These are phyloP conservation scores for Penicillium ochrochloron DNA, from an alignment of 495 filamentous ascomycete genomes.

Conservation along the genomic window DNA sequence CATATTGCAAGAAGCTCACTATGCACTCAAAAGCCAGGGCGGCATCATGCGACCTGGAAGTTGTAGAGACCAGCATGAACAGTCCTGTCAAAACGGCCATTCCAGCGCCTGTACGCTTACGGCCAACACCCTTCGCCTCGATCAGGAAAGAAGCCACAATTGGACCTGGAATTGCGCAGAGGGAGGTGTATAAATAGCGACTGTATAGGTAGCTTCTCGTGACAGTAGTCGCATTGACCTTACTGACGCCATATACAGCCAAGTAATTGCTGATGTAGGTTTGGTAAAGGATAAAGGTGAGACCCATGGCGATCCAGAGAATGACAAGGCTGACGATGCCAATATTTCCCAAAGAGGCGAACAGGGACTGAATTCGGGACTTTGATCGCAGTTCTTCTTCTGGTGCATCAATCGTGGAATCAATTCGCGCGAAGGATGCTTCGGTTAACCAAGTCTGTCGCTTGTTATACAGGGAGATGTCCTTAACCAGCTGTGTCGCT, in stretches of 20 bases:
- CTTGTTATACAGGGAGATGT: slow-evolving; percentile 30
- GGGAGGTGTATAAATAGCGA: slow-evolving; percentile 13
- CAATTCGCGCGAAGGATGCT: slow-evolving; percentile 28
- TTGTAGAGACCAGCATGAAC: slow-evolving; percentile 9
- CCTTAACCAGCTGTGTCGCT: slow-evolving; percentile 29
- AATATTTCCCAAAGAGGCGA: slow-evolving; percentile 8
- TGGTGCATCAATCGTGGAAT: slow-evolving; percentile 23
- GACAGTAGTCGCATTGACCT: slow-evolving; percentile 9
- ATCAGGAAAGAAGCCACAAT: slow-evolving; percentile 15
- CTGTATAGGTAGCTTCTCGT: slow-evolving; percentile 18
- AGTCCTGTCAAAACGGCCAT: slow-evolving; percentile 12
- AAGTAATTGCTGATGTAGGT: slow-evolving; percentile 23
- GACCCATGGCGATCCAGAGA: slow-evolving; percentile 23
- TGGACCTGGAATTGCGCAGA: slow-evolving; percentile 21
- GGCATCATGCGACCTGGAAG: background rate
- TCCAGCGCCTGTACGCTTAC: slow-evolving; percentile 22
- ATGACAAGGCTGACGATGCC: slow-evolving; percentile 18
- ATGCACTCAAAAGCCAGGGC: slow-evolving; percentile 9
- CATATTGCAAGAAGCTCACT: slow-evolving; percentile 2
- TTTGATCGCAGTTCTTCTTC: slow-evolving; percentile 8
- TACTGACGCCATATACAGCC: background rate
- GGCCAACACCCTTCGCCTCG: slow-evolving; percentile 20
- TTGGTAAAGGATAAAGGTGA: slow-evolving; percentile 26
- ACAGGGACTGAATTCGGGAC: slow-evolving; percentile 12
- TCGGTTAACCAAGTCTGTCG: slow-evolving; percentile 33